These are phyloP conservation scores for Oemleria cerasiformis DNA, from an alignment of 306 rosid genomes.

Conservation along the genomic window DNA sequence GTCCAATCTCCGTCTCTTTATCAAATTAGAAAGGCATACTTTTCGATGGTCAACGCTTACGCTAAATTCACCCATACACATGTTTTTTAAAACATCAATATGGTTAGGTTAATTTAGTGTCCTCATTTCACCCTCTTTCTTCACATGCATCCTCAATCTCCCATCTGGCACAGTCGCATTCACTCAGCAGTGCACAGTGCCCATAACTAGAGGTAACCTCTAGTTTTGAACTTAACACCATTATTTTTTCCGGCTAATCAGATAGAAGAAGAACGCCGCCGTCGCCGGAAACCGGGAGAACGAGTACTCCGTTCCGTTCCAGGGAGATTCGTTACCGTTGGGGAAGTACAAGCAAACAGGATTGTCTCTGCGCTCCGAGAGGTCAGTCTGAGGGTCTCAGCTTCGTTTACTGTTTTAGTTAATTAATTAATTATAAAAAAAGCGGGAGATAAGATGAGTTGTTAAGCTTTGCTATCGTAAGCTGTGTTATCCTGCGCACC, in stretches of 20 bases:
- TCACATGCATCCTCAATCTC: not conserved
- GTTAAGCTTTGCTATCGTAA: not conserved
- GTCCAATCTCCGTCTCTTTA: not conserved
- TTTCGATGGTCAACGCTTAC: not conserved
- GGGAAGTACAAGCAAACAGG: not conserved
- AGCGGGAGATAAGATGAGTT: not conserved
- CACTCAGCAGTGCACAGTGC: not conserved
- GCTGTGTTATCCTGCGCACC: conserved; percentile 20
- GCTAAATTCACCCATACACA: not conserved
- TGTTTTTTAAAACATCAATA: not conserved
- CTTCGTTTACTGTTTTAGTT: not conserved
- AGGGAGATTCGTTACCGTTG: conserved; percentile 5
- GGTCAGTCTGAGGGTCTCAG: not conserved
- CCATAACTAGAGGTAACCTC: not conserved
- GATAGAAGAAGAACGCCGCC: conserved; percentile 1
- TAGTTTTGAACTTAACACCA: not conserved
- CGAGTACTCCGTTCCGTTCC: conserved; percentile 18
- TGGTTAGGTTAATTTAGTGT: no score
- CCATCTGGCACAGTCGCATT: no score
- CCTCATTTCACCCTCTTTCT: no score
- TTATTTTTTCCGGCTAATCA: not conserved
- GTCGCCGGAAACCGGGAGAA: not conserved
- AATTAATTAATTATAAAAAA: not conserved
- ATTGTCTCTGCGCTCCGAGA: not conserved
- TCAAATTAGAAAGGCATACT: not conserved